phyloP scores from a whole-genome alignment of 2,329 filamentous ascomycete species.

The Fusarium irregulare region DNA sequence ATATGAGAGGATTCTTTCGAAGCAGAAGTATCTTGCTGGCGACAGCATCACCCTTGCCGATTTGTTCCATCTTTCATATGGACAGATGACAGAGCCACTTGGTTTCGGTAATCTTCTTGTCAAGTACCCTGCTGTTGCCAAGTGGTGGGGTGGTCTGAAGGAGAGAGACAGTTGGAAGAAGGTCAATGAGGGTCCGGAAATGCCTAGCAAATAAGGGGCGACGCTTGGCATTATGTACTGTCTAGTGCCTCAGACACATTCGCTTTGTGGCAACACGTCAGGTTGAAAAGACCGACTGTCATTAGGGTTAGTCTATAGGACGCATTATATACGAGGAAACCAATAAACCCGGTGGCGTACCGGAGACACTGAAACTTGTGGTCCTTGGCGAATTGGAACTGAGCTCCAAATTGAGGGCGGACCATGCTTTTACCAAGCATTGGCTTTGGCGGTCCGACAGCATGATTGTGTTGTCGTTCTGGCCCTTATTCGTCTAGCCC shows the following conservation, averaged over 20 bases:
- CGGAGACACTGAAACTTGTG: neutral
- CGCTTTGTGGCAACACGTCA: neutral
- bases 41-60: neutral
- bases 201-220: neutral
- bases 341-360: neutral
- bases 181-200: neutral
- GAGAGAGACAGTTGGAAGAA: neutral
- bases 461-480: neutral
- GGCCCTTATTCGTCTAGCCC: neutral
- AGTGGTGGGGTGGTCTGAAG: conserved; percentile 1
- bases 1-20: neutral
- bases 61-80: neutral
- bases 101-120: neutral
- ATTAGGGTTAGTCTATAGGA: neutral
- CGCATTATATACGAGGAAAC: neutral
- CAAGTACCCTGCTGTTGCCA: neutral
- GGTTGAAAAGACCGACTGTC: neutral
- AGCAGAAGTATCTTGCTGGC: conserved; percentile 1
- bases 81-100: neutral
- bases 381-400: neutral
- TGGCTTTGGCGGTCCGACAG: neutral
- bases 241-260: neutral
- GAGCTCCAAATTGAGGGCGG: neutral
- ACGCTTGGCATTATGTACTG: neutral
- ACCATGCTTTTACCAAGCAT: neutral